Evolutionary conservation across 441 rosid genomes (phyloP).

Genomic region (Flueggea neowawraea): DNA sequence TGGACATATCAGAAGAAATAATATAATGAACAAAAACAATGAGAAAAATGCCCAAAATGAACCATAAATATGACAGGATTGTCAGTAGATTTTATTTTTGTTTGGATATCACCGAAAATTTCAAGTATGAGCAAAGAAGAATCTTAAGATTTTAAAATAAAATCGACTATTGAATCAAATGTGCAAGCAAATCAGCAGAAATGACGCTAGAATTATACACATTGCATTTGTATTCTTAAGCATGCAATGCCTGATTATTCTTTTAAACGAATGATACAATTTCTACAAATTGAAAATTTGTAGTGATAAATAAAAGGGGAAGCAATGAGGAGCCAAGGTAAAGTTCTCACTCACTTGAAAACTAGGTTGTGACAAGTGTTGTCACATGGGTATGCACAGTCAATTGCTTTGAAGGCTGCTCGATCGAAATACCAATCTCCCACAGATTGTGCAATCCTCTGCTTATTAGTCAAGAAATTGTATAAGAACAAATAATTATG

Average conservation of each 20-base stretch:
- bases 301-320: conserved; percentile 9
- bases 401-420: conserved; percentile 56
- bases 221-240: conserved; percentile 12
- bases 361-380: conserved; percentile 78
- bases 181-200: conserved; percentile 1
- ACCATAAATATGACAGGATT: no score
- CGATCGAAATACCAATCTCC: conserved; percentile 99
- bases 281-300: conserved; percentile 13
- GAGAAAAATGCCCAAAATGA: no score
- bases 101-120: no score
- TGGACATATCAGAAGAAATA: no score
- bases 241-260: conserved; percentile 11
- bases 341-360: conserved; percentile 40
- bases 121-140: no score
- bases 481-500: neutral
- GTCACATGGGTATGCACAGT: conserved; percentile 90
- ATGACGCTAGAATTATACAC: conserved; percentile 4
- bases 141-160: conserved; percentile 2
- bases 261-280: conserved; percentile 22
- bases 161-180: conserved; percentile 3
- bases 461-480: conserved; percentile 18
- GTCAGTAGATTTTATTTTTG: no score
- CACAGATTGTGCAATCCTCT: conserved; percentile 85
- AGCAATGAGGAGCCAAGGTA: conserved; percentile 18
- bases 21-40: no score